Percentiles rank a stretch among this genome's conserved stretches.
phyloP scores from a whole-genome alignment of 306 rosid species.

The Trichosanthes cucumerina region DNA sequence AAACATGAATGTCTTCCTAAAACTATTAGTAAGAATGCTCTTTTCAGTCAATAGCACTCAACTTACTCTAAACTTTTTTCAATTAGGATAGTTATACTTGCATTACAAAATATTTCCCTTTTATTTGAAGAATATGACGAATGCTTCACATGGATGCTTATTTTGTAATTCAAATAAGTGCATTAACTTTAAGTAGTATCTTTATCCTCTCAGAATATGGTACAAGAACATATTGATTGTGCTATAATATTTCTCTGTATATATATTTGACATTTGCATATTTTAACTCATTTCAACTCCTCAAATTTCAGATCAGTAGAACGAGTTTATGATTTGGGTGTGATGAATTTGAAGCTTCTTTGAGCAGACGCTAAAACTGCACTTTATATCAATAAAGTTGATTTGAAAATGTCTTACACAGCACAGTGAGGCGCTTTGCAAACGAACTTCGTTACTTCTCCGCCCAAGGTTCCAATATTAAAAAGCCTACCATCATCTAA shows the following conservation, averaged over 20 bases:
- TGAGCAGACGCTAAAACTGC: not conserved
- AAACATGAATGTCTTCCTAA: not conserved
- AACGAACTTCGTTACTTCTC: conserved; percentile 36
- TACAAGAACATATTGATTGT: not conserved
- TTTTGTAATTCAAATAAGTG: not conserved
- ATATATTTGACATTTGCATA: no score
- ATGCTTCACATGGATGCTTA: not conserved
- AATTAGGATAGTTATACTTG: not conserved
- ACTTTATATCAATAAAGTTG: not conserved
- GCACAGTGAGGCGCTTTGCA: conserved; percentile 82
- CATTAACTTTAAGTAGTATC: not conserved
- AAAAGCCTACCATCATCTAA: conserved; percentile 87
- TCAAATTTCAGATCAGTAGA: no score
- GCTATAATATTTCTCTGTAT: not conserved
- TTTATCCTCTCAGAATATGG: not conserved
- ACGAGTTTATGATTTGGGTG: no score
- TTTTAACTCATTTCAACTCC: no score
- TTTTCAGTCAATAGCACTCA: not conserved
- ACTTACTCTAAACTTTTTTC: no score
- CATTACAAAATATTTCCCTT: not conserved
- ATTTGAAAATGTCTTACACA: conserved; percentile 32
- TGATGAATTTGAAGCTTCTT: not conserved
- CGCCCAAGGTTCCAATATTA: conserved; percentile 62
- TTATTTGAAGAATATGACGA: not conserved
- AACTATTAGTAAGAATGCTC: not conserved